Percentiles rank a stretch among this genome's conserved stretches.
Conservation (phyloP, 1,284 basidiomycete species). For the Melanopsichium pennsylvanicum region DNA sequence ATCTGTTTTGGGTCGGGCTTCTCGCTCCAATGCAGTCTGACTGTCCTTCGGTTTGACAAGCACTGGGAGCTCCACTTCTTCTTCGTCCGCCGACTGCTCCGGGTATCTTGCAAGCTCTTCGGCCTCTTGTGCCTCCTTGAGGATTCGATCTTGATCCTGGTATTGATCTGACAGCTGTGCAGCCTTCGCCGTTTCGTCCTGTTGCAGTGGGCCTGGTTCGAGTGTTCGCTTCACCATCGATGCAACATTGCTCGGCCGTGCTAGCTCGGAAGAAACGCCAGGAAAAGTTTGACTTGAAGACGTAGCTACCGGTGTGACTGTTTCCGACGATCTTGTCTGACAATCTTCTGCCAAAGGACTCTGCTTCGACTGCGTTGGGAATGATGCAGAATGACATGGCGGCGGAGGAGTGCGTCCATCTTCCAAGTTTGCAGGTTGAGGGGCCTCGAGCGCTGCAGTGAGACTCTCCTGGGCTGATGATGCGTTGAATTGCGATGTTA, state of each 20-base stretch:
- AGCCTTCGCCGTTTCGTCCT: slow-evolving; percentile 4
- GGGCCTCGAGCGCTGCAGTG: no score
- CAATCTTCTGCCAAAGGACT: neutral
- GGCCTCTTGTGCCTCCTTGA: slow-evolving; percentile 20
- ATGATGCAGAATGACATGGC: neutral
- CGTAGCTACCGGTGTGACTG: no score
- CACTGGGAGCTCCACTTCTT: no score
- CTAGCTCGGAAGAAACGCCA: no score
- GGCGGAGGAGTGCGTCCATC: slow-evolving; percentile 11
- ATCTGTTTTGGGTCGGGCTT: no score
- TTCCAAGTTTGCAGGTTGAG: no score
- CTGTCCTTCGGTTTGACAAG: no score
- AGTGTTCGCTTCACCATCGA: neutral
- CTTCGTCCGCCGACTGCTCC: slow-evolving; percentile 8
- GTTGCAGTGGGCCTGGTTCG: no score
- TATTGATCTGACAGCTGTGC: no score
- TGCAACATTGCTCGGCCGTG: no score
- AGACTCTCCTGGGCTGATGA: neutral
- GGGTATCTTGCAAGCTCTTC: slow-evolving; percentile 12
- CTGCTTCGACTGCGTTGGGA: neutral
- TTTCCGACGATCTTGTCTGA: neutral
- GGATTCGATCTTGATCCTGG: neutral
- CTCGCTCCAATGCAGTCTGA: no score
- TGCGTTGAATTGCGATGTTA: neutral
- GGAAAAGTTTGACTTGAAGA: no score